A percentile compares a stretch with the other conserved stretches of the same genome.
phyloP scores from a whole-genome alignment of 2,329 filamentous ascomycete genomes.

The Trichoderma atroviride region DNA sequence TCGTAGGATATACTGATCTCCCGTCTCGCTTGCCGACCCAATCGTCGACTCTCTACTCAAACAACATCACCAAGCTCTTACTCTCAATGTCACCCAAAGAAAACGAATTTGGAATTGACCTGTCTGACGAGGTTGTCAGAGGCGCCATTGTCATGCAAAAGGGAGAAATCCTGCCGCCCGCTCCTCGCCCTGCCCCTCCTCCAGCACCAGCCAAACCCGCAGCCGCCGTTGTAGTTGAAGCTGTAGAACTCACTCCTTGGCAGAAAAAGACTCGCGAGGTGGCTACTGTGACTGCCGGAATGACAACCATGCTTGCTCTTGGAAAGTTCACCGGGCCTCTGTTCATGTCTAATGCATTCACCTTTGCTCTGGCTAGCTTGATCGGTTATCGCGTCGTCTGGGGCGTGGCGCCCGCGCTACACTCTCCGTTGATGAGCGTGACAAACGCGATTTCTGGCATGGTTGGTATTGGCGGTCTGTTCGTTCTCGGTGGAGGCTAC shows the following conservation, averaged over 20 bases:
- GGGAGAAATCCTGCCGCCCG: constrained; percentile 74
- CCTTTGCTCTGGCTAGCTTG: constrained; percentile 78
- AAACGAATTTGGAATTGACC: constrained; percentile 77
- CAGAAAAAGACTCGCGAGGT: constrained; percentile 79
- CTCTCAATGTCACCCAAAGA: constrained; percentile 79
- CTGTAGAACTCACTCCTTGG: constrained; percentile 75
- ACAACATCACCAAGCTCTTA: constrained; percentile 89
- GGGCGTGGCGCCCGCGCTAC: constrained; percentile 81
- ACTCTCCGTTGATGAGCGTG: constrained; percentile 89
- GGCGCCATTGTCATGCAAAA: constrained; percentile 81
- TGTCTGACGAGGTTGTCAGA: constrained; percentile 82
- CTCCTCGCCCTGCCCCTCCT: constrained; percentile 66
- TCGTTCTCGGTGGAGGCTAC: constrained; percentile 83
- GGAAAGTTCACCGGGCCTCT: constrained; percentile 80
- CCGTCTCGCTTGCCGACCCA: constrained; percentile 86
- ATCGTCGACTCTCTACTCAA: constrained; percentile 86
- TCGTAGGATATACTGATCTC: constrained; percentile 76
- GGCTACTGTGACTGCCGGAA: constrained; percentile 71
- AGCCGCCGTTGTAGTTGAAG: constrained; percentile 51
- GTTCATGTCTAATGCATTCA: constrained; percentile 88
- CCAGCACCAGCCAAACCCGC: constrained; percentile 52
- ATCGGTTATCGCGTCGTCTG: constrained; percentile 89
- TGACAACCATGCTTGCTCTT: constrained; percentile 73
- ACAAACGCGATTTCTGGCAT: constrained; percentile 92
- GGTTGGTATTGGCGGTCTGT: constrained; percentile 86